Percentiles rank a stretch among this genome's conserved stretches.
These are phyloP conservation scores for Francoa sonchifolia DNA, from an alignment of 441 rosid species.

Conservation along the genomic window DNA sequence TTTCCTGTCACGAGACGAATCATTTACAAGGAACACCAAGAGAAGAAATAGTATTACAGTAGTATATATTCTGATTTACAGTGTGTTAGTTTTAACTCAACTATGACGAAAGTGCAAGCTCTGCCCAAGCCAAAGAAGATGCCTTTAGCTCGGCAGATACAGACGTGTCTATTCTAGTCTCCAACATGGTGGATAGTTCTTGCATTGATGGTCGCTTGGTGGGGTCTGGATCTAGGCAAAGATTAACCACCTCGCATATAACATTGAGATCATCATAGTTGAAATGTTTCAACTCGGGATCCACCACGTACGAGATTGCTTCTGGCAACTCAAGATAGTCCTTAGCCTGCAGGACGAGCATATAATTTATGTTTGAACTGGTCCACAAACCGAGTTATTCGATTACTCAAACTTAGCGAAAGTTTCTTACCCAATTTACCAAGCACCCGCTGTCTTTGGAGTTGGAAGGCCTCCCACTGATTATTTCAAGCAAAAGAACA, in stretches of 20 bases:
- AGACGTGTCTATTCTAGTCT: slow-evolving; percentile 64
- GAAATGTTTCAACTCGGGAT: slow-evolving; percentile 85
- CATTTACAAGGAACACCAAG: slow-evolving; percentile 23
- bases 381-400: not conserved
- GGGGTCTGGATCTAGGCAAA: slow-evolving; percentile 49
- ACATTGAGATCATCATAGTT: slow-evolving; percentile 57
- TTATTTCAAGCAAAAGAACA: slow-evolving; percentile 65
- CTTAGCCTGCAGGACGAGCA: slow-evolving; percentile 52
- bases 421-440: slow-evolving; percentile 69
- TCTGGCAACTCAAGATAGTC: slow-evolving; percentile 71
- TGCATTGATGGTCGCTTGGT: slow-evolving; percentile 50
- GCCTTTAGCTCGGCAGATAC: slow-evolving; percentile 64
- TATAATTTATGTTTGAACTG: not conserved
- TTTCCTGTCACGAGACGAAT: slow-evolving; percentile 14
- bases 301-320: slow-evolving; percentile 68
- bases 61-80: slow-evolving; percentile 31
- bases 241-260: slow-evolving; percentile 63
- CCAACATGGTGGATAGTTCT: slow-evolving; percentile 47
- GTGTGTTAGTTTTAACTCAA: slow-evolving; percentile 28
- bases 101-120: slow-evolving; percentile 75
- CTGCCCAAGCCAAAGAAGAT: slow-evolving; percentile 96
- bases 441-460: slow-evolving; percentile 79
- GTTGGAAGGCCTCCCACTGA: slow-evolving; percentile 87
- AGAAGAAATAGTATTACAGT: slow-evolving; percentile 11
- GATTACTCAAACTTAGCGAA: not conserved